Evolutionary conservation across 768 basidiomycete genomes (phyloP).

Genomic region (Boletus huronensis): DNA sequence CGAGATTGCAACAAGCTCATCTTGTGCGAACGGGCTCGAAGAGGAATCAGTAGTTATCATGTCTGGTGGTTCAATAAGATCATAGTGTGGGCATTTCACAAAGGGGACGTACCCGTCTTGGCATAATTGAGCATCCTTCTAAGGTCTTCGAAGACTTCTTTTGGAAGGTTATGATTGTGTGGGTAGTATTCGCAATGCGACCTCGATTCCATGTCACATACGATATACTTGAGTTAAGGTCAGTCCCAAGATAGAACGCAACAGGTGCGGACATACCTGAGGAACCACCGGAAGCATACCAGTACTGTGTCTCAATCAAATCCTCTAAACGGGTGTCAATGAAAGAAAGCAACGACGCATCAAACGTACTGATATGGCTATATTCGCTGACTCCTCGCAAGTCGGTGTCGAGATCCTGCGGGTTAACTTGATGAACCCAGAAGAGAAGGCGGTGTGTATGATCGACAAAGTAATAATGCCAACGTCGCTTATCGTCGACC

Average conservation of each 20-base stretch:
- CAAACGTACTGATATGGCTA: conserved; percentile 14
- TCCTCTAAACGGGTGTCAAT: conserved; percentile 8
- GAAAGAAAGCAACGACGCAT: too few species aligned
- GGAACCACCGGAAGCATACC: background rate
- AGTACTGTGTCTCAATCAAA: conserved; percentile 11
- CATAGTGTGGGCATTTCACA: background rate
- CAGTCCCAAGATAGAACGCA: background rate
- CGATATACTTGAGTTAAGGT: background rate
- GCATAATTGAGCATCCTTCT: conserved; percentile 17
- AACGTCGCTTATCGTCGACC: background rate
- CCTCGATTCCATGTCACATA: conserved; percentile 8
- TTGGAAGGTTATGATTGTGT: conserved; percentile 2
- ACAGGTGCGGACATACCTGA: background rate
- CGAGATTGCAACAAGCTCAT: conserved; percentile 10
- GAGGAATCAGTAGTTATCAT: conserved; percentile 18
- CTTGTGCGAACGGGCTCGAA: conserved; percentile 14
- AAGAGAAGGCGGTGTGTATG: conserved; percentile 15
- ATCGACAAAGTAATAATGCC: conserved; percentile 17
- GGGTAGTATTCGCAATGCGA: conserved; percentile 19
- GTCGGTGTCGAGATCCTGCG: background rate
- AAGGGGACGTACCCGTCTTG: conserved; percentile 6
- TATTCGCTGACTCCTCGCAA: conserved; percentile 4
- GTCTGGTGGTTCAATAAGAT: background rate
- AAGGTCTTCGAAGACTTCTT: conserved; percentile 4
- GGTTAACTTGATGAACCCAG: conserved; percentile 6